Percentiles rank a stretch among this genome's conserved stretches.
These are phyloP conservation scores for Planoprotostelium fungivorum DNA, from an alignment of 78 protist species.

Conservation along the genomic window DNA sequence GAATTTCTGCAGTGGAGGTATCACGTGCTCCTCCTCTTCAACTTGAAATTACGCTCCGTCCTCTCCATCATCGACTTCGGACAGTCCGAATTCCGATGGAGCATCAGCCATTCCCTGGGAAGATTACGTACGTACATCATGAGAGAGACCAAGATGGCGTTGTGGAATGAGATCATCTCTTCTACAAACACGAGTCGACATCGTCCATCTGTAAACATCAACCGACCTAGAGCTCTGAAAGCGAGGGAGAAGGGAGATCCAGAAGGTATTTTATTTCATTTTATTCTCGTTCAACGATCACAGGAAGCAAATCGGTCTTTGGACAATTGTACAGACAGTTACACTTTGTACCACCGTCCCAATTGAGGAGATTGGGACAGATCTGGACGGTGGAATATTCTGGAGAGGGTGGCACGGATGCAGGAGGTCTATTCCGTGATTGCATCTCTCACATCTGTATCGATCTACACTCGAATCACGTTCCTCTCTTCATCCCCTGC, in stretches of 20 bases:
- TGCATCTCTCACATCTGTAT: conserved; percentile 31
- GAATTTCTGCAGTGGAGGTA: background rate
- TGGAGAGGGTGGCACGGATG: conserved; percentile 71
- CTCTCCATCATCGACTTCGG: background rate
- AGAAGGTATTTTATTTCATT: background rate
- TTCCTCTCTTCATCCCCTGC: conserved; percentile 52
- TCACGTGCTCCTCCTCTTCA: background rate
- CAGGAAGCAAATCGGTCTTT: background rate
- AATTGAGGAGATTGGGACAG: background rate
- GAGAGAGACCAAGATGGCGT: conserved; percentile 1
- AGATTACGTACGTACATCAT: background rate
- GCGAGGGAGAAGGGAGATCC: background rate
- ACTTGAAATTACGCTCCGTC: background rate
- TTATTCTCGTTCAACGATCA: background rate
- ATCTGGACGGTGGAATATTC: conserved; percentile 44
- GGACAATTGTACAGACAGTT: background rate
- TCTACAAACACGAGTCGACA: background rate
- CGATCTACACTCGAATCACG: conserved; percentile 31
- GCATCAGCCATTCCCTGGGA: background rate
- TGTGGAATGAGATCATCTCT: background rate
- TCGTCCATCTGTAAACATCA: background rate
- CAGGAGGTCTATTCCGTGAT: conserved; percentile 67
- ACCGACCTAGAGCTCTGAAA: background rate
- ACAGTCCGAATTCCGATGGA: background rate
- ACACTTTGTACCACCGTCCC: background rate